These are phyloP conservation scores for Pleurotus platypus DNA, from an alignment of 768 basidiomycete species.

Conservation along the genomic window DNA sequence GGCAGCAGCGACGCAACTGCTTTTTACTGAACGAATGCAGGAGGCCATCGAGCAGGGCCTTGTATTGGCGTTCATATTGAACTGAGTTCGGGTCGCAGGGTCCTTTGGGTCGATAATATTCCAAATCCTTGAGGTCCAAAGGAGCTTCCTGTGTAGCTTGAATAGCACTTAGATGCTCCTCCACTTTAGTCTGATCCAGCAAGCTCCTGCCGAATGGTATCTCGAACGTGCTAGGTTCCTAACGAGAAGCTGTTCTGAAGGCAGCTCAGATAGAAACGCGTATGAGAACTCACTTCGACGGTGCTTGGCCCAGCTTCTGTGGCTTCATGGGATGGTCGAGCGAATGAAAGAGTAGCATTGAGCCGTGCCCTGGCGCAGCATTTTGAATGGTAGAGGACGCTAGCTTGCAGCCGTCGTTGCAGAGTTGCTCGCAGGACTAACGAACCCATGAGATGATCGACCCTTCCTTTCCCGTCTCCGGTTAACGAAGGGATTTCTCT, in stretches of 20 bases:
- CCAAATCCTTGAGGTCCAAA: constrained; percentile 49
- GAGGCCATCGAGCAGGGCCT: constrained; percentile 46
- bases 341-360: too few relatives aligned
- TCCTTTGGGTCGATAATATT: constrained; percentile 44
- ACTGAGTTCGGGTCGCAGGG: constrained; percentile 36
- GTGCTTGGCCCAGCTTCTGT: not conserved
- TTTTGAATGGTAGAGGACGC: too few relatives aligned
- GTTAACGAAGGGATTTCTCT: too few relatives aligned
- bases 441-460: too few relatives aligned
- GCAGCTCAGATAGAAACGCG: too few relatives aligned
- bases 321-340: not conserved
- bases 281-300: not conserved
- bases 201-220: constrained; percentile 18
- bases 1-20: constrained; percentile 55
- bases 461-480: too few relatives aligned
- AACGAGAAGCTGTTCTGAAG: too few relatives aligned
- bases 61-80: constrained; percentile 52
- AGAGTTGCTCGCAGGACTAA: too few relatives aligned
- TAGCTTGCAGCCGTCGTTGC: too few relatives aligned
- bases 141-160: constrained; percentile 42
- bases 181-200: constrained; percentile 43
- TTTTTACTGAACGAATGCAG: constrained; percentile 59
- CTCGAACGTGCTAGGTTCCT: not conserved
- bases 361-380: too few relatives aligned
- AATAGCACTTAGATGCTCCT: constrained; percentile 55